Conservation (phyloP, 495 filamentous ascomycete species). For the Hypoxylon intermedium region DNA sequence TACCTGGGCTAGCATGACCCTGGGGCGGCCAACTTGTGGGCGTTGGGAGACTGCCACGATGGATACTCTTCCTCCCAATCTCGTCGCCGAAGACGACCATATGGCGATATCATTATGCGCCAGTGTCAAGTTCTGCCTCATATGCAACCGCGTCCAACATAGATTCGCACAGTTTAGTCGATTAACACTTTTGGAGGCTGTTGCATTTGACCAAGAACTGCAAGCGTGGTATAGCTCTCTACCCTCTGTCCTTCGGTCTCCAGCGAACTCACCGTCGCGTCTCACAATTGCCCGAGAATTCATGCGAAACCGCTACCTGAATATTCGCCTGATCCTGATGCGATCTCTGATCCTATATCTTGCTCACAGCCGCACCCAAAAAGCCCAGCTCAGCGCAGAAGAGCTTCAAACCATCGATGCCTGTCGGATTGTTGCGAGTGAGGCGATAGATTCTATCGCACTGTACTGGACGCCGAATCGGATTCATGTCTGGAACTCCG, state of each 20-base stretch:
- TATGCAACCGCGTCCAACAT: constrained; percentile 35
- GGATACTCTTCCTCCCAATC: constrained; percentile 35
- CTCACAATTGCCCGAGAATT: constrained; percentile 36
- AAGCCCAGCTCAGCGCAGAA: constrained; percentile 28
- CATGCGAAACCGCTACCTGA: constrained; percentile 35
- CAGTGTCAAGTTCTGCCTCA: constrained; percentile 34
- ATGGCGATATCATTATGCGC: constrained; percentile 28
- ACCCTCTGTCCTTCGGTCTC: constrained; percentile 28
- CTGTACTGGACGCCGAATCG: constrained; percentile 39
- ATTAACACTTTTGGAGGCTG: constrained; percentile 28
- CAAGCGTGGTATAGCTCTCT: constrained; percentile 31
- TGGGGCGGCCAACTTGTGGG: constrained; percentile 34
- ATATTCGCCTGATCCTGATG: constrained; percentile 37
- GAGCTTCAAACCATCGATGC: constrained; percentile 28
- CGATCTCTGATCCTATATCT: constrained; percentile 35
- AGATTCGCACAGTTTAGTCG: constrained; percentile 34
- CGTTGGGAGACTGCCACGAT: constrained; percentile 30
- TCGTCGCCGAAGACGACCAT: constrained; percentile 31
- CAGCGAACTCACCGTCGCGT: constrained; percentile 28
- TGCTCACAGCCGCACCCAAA: constrained; percentile 25
- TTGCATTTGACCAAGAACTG: constrained; percentile 34
- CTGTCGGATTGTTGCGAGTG: constrained; percentile 30
- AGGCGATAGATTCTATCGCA: constrained; percentile 38
- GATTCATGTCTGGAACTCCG: constrained; percentile 38
- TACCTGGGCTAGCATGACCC: constrained; percentile 39